Base-by-base conservation (phyloP, 805 yeast genomes). In the Lipomyces sp. region DNA sequence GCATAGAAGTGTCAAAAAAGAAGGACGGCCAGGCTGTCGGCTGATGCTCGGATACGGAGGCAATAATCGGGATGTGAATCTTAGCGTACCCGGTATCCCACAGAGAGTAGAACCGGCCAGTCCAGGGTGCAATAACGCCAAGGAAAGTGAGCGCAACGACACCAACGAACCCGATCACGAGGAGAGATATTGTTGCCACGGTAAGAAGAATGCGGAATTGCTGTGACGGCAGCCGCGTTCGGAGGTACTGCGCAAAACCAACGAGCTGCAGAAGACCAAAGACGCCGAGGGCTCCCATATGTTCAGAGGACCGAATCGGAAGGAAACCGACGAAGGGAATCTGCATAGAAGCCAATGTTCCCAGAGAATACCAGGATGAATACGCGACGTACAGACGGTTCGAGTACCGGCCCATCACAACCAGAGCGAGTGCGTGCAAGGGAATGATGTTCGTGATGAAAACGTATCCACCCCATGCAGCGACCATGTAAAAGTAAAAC, bases 11-110 rank as follows among this genome's bases (percentile, higher is more conserved):
- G 69, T 93, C 98, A 67, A 91, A 87, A 79, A 88, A 93, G 69
- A 93, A 95, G 11, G 97, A 82, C 10, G 98, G 95, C 99, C 99
- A 93, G 3, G 98, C 96, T n/a, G 98, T 91, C 53, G 99, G 99
- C 76, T 93, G 99, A 75, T 93, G 99, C 74, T 93, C 99, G 13
- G 96, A 87, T 34, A 93, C 98, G 2, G 97, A 90, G 1, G 99
- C 98, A 70, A 93, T 93, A 66, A 93, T 93, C 39, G 98, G 99
- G 63, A 93, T 93, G 68, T 93, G 98, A 60, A 93, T 86, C 74
- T 90, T 91, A 57, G 99, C 99, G 65, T 95, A 93, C 68, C 79
- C 84, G 3, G 98, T 93, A 68, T 93, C 98, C 98, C 98, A 93
- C 61, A 95, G 73, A 1, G 98, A 90, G 72, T 93, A 93, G 75